A percentile compares a stretch with the other conserved stretches of the same genome.
These are phyloP conservation scores for Wickerhamomyces silvicola DNA, from an alignment of 805 yeast genomes.

Conservation along the genomic window DNA sequence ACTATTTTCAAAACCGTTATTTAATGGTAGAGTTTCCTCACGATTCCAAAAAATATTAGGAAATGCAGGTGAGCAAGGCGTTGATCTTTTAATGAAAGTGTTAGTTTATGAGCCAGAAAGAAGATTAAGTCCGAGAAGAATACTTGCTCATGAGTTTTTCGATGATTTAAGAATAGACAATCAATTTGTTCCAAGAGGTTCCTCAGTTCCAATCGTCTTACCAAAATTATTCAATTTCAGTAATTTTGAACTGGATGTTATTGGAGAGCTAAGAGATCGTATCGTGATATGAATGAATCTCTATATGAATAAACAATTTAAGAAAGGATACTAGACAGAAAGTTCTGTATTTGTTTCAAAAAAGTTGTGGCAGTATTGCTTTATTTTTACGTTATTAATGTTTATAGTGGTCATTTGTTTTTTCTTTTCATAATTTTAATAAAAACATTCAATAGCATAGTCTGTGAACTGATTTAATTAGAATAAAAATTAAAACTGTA, in stretches of 20 bases:
- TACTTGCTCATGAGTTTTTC: slow-evolving; percentile 84
- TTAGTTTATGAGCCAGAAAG: slow-evolving; percentile 86
- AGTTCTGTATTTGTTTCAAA: too few species aligned
- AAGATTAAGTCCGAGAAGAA: slow-evolving; percentile 74
- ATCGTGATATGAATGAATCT: slow-evolving; percentile 8
- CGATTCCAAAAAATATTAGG: slow-evolving; percentile 62
- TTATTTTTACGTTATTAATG: too few species aligned
- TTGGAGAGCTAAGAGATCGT: slow-evolving; percentile 24
- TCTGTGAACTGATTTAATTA: too few species aligned
- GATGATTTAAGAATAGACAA: slow-evolving; percentile 66
- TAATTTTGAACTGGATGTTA: slow-evolving; percentile 53
- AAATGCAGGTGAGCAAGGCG: slow-evolving; percentile 77
- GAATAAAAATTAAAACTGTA: too few species aligned
- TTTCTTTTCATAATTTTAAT: too few species aligned
- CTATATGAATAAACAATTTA: background rate
- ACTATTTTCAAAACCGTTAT: slow-evolving; percentile 58
- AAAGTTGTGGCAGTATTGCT: too few species aligned
- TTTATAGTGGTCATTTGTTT: too few species aligned
- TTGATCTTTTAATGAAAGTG: slow-evolving; percentile 74
- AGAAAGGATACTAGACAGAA: too few species aligned
- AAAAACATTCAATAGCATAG: too few species aligned
- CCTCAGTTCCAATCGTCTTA: slow-evolving; percentile 34
- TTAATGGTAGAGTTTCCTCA: slow-evolving; percentile 46
- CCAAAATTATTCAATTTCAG: slow-evolving; percentile 62
- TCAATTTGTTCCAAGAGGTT: slow-evolving; percentile 51